These are phyloP conservation scores for Rhytidiadelphus loreus DNA, from an alignment of 225 moss, liverwort and hornwort genomes.

Conservation along the genomic window DNA sequence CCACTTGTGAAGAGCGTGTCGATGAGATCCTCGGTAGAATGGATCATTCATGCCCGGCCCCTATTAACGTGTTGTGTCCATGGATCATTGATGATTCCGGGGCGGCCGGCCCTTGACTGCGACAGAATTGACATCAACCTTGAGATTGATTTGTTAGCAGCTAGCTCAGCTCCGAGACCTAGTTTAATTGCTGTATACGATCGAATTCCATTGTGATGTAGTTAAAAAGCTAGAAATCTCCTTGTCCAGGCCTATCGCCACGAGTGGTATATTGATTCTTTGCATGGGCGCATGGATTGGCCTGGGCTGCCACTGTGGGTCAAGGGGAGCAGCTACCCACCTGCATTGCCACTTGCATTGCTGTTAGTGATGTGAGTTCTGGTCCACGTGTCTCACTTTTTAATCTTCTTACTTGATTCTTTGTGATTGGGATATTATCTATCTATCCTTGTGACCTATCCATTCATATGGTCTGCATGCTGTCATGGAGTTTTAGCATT, in stretches of 20 bases:
- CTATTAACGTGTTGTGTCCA: too few relatives aligned
- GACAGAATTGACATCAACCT: too few relatives aligned
- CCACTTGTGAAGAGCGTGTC: too few relatives aligned
- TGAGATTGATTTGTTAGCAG: background rate
- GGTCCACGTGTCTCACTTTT: background rate
- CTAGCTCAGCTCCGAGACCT: background rate
- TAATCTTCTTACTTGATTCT: background rate
- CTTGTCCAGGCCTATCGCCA: background rate
- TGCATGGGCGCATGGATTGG: background rate
- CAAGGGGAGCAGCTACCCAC: background rate
- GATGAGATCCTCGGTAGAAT: too few relatives aligned
- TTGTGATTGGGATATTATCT: background rate
- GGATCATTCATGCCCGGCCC: background rate
- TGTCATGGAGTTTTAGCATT: background rate
- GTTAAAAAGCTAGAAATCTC: background rate
- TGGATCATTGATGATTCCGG: background rate
- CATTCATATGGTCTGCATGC: accelerated
- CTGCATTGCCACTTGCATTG: background rate
- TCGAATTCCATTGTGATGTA: background rate
- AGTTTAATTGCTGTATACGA: background rate
- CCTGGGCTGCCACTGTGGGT: background rate
- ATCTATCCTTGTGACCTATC: background rate
- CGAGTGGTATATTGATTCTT: background rate
- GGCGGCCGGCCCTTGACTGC: background rate
- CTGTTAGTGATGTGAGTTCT: background rate